Percentiles rank a stretch among this genome's conserved stretches.
phyloP scores from a whole-genome alignment of 148 eudicot genomes.

The Fallopia convolvulus region DNA sequence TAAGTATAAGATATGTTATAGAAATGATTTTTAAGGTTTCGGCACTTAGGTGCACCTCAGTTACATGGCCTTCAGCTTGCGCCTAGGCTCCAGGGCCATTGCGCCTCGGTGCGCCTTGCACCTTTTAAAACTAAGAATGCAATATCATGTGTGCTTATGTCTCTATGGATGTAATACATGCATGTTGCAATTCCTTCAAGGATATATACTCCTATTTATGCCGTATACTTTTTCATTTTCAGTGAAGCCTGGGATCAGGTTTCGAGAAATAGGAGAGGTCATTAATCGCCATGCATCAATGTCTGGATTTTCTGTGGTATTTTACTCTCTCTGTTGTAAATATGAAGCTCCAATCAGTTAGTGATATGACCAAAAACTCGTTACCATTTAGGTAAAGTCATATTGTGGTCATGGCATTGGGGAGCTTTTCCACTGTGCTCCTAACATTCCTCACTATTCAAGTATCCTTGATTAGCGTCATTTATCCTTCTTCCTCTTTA shows the following conservation, averaged over 20 bases:
- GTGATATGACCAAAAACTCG: background rate
- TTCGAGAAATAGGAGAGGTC: constrained; percentile 92
- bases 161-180: background rate
- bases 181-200: background rate
- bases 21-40: too few species aligned
- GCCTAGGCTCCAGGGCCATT: too few species aligned
- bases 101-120: too few species aligned
- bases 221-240: constrained; percentile 8
- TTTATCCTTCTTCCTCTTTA: background rate
- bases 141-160: background rate
- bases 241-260: constrained; percentile 96
- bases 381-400: constrained; percentile 59
- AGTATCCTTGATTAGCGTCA: constrained; percentile 54
- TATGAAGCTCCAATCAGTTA: background rate
- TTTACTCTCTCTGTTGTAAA: background rate
- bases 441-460: constrained; percentile 94
- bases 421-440: constrained; percentile 98
- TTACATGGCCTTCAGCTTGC: too few species aligned
- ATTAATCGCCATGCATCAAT: constrained; percentile 86
- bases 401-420: constrained; percentile 97
- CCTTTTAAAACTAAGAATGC: background rate
- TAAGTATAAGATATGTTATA: too few species aligned
- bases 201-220: background rate
- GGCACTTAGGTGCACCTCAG: too few species aligned
- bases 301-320: constrained; percentile 96